Percentiles rank a stretch among this genome's conserved stretches.
Conservation (phyloP, 2,329 filamentous ascomycete genomes). For the Curvularia hawaiiensis region DNA sequence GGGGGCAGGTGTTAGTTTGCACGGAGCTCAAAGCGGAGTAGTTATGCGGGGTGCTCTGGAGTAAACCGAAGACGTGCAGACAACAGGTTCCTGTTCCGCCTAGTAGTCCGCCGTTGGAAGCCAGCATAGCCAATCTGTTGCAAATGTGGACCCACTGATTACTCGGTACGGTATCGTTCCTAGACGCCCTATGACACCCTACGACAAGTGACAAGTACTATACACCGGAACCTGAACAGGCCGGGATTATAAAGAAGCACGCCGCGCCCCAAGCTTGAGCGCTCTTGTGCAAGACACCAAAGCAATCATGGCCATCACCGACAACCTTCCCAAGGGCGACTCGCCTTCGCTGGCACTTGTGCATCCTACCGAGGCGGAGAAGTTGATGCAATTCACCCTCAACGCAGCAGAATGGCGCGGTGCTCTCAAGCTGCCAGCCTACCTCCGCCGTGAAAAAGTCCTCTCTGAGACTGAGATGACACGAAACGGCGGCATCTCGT, state of each 20-base stretch:
- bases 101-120: conserved; percentile 4
- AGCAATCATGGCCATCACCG: conserved; percentile 32
- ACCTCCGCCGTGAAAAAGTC: conserved; percentile 62
- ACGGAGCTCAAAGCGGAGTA: conserved; percentile 7
- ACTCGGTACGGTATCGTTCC: conserved; percentile 7
- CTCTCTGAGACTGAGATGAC: conserved; percentile 59
- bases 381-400: conserved; percentile 56
- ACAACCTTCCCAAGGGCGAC: conserved; percentile 53
- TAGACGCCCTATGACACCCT: conserved; percentile 12
- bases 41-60: conserved; percentile 21
- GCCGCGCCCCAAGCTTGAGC: background rate
- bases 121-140: conserved; percentile 4
- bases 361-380: conserved; percentile 61
- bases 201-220: conserved; percentile 10
- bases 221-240: conserved; percentile 2
- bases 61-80: conserved; percentile 10
- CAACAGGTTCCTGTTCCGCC: conserved; percentile 7
- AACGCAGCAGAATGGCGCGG: conserved; percentile 66
- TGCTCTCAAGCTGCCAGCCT: conserved; percentile 58
- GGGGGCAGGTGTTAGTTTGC: conserved; percentile 15
- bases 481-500: conserved; percentile 60
- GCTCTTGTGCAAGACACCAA: background rate
- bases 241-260: conserved; percentile 2
- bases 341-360: conserved; percentile 60
- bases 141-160: conserved; percentile 7